phyloP scores from a whole-genome alignment of 805 yeast genomes.

The Barnettozyma salicaria region DNA sequence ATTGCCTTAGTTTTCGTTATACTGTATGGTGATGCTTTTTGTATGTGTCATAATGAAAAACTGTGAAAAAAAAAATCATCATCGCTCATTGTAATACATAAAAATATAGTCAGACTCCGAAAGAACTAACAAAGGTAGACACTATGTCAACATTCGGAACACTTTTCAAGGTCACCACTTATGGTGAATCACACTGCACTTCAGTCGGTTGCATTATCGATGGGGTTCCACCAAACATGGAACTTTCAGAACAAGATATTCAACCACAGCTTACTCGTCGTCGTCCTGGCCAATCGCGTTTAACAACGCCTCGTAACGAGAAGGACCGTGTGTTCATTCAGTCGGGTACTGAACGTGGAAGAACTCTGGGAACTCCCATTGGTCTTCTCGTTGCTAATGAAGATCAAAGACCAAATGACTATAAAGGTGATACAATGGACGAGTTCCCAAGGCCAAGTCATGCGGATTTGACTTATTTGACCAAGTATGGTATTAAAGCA shows the following conservation, averaged over 20 bases:
- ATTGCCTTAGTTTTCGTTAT: no score
- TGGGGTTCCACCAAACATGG: conserved; percentile 95
- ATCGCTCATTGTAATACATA: no score
- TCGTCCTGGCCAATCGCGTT: conserved; percentile 93
- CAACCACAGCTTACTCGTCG: conserved; percentile 96
- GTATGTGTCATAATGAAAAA: no score
- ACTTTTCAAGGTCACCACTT: conserved; percentile 73
- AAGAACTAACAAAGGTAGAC: no score
- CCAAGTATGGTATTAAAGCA: conserved; percentile 89
- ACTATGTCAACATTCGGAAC: conserved; percentile 76
- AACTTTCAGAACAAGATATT: conserved; percentile 69
- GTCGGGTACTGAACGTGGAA: conserved; percentile 88
- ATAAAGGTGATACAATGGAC: conserved; percentile 74
- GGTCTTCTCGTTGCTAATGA: conserved; percentile 90
- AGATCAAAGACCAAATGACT: conserved; percentile 96
- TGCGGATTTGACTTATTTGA: conserved; percentile 90
- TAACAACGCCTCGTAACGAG: conserved; percentile 94
- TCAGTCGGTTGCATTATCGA: conserved; percentile 98
- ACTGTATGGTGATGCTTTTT: no score
- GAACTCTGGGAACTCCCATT: conserved; percentile 90
- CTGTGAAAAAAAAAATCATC: conserved; percentile 1
- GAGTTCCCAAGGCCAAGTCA: conserved; percentile 96
- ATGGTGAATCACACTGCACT: conserved; percentile 96
- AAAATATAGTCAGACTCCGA: no score
- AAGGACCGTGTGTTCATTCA: conserved; percentile 90